These are phyloP conservation scores for Neurospora hispaniola DNA, from an alignment of 495 filamentous ascomycete genomes.

Conservation along the genomic window DNA sequence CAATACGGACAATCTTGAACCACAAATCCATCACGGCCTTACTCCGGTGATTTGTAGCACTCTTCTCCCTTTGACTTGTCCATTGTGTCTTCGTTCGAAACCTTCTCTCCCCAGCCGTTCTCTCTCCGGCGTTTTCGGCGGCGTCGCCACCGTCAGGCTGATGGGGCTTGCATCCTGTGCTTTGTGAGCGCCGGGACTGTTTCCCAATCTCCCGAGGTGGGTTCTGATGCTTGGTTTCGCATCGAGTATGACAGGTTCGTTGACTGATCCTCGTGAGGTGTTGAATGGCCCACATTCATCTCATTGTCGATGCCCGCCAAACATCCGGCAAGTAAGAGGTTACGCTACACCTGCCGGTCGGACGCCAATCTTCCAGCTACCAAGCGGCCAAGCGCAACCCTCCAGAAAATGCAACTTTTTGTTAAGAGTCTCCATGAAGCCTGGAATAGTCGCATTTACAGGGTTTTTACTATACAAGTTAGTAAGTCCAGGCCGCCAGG, in stretches of 20 bases:
- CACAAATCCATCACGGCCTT: slow-evolving; percentile 16
- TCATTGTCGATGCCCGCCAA: not conserved
- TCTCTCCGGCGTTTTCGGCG: not conserved
- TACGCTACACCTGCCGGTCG: not conserved
- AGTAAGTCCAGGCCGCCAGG: too few relatives aligned
- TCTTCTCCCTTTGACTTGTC: not conserved
- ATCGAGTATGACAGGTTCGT: not conserved
- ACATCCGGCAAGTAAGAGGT: not conserved
- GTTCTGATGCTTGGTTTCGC: not conserved
- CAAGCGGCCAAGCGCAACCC: not conserved
- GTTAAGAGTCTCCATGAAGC: too few relatives aligned
- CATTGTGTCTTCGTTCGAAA: slow-evolving; percentile 1
- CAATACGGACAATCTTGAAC: not conserved
- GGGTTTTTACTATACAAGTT: too few relatives aligned
- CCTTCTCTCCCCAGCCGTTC: not conserved
- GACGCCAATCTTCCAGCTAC: not conserved
- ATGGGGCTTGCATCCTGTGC: not conserved
- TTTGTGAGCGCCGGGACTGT: not conserved
- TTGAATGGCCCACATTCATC: not conserved
- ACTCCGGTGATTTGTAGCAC: slow-evolving; percentile 22
- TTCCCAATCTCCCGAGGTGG: not conserved
- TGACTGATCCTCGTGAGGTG: not conserved
- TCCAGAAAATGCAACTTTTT: too few relatives aligned
- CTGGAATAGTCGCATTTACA: too few relatives aligned
- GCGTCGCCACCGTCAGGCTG: not conserved